phyloP scores from a whole-genome alignment of 495 filamentous ascomycete genomes.

The Neurospora discreta region DNA sequence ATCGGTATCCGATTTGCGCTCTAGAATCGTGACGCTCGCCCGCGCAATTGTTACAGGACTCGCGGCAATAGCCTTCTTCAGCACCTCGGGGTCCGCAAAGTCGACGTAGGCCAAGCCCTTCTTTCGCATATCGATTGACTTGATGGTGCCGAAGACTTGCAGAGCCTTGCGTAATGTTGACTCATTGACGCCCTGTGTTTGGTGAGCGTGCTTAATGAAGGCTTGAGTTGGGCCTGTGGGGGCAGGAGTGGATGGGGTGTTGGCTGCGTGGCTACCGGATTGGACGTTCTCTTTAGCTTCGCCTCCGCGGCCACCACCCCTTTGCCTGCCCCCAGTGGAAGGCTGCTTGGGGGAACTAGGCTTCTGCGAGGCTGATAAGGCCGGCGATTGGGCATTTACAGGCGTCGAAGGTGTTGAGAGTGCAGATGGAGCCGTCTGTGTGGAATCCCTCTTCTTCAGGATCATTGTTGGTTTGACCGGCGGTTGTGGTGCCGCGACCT shows the following conservation, averaged over 20 bases:
- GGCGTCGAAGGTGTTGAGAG: constrained; percentile 16
- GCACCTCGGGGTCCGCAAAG: constrained; percentile 57
- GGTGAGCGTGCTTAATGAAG: constrained; percentile 90
- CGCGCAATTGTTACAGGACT: constrained; percentile 73
- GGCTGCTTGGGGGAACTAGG: constrained; percentile 11
- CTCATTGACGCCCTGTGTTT: constrained; percentile 84
- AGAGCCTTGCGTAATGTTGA: constrained; percentile 61
- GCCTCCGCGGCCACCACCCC: neutral
- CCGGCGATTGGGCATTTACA: constrained; percentile 1
- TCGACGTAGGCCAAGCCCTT: constrained; percentile 90
- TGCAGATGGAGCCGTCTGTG: constrained; percentile 11
- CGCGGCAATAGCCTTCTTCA: constrained; percentile 68
- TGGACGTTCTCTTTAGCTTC: constrained; percentile 1
- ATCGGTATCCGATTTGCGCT: constrained; percentile 51
- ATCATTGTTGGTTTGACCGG: constrained; percentile 24
- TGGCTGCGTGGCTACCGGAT: constrained; percentile 15
- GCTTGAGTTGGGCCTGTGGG: constrained; percentile 55
- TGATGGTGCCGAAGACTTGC: constrained; percentile 54
- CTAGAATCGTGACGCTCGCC: constrained; percentile 75
- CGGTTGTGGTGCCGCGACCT: constrained; percentile 5
- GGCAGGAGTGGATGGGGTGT: constrained; percentile 22
- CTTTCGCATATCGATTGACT: constrained; percentile 75
- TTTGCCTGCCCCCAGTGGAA: constrained; percentile 23
- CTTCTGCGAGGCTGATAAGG: constrained; percentile 14
- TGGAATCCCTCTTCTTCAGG: constrained; percentile 29